Base-by-base conservation (phyloP, 371 early-diverging fungal species). In the Cokeromyces recurvatus region DNA sequence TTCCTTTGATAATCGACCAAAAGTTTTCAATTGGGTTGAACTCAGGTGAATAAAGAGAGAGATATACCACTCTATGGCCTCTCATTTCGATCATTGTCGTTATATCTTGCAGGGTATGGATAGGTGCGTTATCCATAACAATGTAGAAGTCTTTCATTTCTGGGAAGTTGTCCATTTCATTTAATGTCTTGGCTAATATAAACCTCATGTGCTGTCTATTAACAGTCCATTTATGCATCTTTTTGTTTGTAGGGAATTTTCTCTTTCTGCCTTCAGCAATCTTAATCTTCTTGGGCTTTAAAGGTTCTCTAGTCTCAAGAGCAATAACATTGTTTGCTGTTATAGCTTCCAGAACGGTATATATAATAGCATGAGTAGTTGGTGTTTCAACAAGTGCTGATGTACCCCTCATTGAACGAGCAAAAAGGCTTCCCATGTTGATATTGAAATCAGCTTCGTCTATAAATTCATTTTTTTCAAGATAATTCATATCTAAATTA, bases 1-100 rank as follows among this genome's bases (percentile, higher is more conserved):
- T 43, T 56, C 4, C 47, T 57, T 32, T 66, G 49, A 55, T 46
- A 47, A 43, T 45, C 45, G 53, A 57, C 64, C 38, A 63, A 41
- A 42, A 46, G 3, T 42, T 23, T 27, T 57, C 47, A 36, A 37
- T 50, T 32, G 35, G 43, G 23, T 46, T 47, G 25, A 47, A 43
- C n/a, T 51, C 48, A 20, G 42, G 47, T 4, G 50, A 42, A 24
- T 42, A 50, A 7, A 38, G 24, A 43, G 47, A 39, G 38, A 51
- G 46, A 22, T 49, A 50, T 38, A 43, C 43, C 0, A 21, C 23
- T 23, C 27, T 55, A 48, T 55, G 49, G 34, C 43, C 43, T 56
- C 57, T 56, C 2, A 20, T 3, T 24, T 50, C 47, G 19, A 56
- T 47, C 15, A 56, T 16, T 0, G 9, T 51, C 21, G 21, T 37